Conservation (phyloP, 495 filamentous ascomycete species). For the Penicillium egyptiacum region DNA sequence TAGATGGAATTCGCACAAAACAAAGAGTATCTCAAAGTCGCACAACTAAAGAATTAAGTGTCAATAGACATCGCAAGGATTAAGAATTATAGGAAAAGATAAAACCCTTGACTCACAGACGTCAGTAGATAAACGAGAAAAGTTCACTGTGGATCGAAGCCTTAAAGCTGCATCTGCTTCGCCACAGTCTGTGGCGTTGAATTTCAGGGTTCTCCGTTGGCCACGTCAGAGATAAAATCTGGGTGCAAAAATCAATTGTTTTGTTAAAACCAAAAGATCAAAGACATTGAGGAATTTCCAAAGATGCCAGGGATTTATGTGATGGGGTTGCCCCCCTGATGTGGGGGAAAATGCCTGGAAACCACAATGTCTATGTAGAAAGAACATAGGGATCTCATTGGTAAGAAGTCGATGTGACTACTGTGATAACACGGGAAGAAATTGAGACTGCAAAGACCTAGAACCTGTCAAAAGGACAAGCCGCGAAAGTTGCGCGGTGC, state of each 20-base stretch:
- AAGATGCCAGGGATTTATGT: constrained; percentile 29
- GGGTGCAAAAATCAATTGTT: constrained; percentile 15
- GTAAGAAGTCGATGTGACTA: constrained; percentile 18
- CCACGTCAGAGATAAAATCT: constrained; percentile 28
- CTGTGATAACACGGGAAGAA: constrained; percentile 19
- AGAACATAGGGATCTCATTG: constrained; percentile 34
- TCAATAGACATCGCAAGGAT: constrained; percentile 18
- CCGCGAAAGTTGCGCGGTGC: constrained; percentile 16
- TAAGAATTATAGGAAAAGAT: constrained; percentile 4
- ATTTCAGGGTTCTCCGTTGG: constrained; percentile 19
- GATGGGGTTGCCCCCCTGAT: constrained; percentile 22
- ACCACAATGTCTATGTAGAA: constrained; percentile 24
- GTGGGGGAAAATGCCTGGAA: constrained; percentile 18
- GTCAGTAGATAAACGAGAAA: constrained; percentile 30
- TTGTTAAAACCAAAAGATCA: constrained; percentile 15
- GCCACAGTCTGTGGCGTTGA: constrained; percentile 40
- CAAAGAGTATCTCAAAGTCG: constrained; percentile 17
- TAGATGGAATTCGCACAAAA: constrained; percentile 3
- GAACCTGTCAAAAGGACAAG: constrained; percentile 16
- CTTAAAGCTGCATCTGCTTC: constrained; percentile 41
- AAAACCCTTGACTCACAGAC: constrained; percentile 5
- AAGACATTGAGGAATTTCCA: neutral
- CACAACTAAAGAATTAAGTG: constrained; percentile 11
- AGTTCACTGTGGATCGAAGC: constrained; percentile 29
- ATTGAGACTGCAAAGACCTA: constrained; percentile 20